phyloP scores from a whole-genome alignment of 2,329 filamentous ascomycete genomes.

The Coleophoma crateriformis region DNA sequence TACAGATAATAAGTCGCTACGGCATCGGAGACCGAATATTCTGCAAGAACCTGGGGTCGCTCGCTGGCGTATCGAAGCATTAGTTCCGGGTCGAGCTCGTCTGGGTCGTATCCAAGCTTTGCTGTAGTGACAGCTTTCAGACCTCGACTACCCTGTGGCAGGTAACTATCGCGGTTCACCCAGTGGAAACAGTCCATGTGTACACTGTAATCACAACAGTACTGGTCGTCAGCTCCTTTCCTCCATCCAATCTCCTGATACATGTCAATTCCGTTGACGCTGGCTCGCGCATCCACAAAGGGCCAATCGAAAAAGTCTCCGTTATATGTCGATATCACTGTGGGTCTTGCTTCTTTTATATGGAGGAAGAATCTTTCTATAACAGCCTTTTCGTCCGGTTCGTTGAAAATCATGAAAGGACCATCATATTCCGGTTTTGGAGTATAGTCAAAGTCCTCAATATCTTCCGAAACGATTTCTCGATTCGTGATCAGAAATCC shows the following conservation, averaged over 20 bases:
- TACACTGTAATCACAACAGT: conserved; percentile 90
- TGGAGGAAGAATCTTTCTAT: conserved; percentile 93
- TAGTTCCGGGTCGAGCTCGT: conserved; percentile 93
- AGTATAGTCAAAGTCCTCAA: conserved; percentile 96
- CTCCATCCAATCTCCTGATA: conserved; percentile 97
- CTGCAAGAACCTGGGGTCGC: conserved; percentile 86
- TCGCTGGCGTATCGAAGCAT: conserved; percentile 93
- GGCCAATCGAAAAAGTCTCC: conserved; percentile 99
- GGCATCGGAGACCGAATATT: conserved; percentile 98
- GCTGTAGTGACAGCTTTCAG: conserved; percentile 96
- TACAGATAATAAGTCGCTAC: conserved; percentile 98
- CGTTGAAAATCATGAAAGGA: conserved; percentile 97
- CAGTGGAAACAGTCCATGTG: conserved; percentile 99
- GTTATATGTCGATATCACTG: conserved; percentile 99
- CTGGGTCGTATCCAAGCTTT: conserved; percentile 96
- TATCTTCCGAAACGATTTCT: conserved; percentile 96
- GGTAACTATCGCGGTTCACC: conserved; percentile 97
- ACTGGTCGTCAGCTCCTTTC: conserved; percentile 93
- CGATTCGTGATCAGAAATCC: conserved; percentile 97
- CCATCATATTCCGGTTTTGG: conserved; percentile 94
- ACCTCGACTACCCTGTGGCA: conserved; percentile 94
- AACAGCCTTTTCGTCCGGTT: conserved; percentile 82
- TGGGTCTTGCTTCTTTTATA: conserved; percentile 89
- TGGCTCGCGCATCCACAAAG: conserved; percentile 90
- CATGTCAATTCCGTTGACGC: conserved; percentile 96